Evolutionary conservation across 352 stramenopile genomes (phyloP).

Genomic region (Pythium myriotylum): DNA sequence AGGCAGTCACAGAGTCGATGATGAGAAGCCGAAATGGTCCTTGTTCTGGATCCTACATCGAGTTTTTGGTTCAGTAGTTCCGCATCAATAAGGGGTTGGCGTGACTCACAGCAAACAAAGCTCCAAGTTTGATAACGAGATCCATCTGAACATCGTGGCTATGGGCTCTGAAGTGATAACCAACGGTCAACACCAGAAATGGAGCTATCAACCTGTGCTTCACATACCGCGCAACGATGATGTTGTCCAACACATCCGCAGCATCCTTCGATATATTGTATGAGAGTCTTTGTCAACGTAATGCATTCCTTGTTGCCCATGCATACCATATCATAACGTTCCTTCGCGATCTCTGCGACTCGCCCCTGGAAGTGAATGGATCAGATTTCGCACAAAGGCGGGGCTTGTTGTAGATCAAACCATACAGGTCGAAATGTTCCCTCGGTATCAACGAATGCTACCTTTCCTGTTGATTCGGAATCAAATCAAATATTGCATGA

Average conservation of each 20-base stretch:
- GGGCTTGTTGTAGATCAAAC: not conserved
- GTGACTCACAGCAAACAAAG: constrained; percentile 64
- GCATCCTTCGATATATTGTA: constrained; percentile 52
- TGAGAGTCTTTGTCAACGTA: too few relatives aligned
- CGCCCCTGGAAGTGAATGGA: constrained; percentile 48
- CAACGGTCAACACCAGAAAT: constrained; percentile 3
- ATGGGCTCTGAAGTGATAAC: constrained; percentile 57
- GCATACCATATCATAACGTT: constrained; percentile 73
- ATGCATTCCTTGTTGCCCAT: too few relatives aligned
- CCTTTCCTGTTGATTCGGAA: constrained; percentile 59
- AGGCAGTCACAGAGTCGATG: constrained; percentile 82
- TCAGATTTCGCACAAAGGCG: not conserved
- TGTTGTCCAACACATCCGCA: constrained; percentile 93
- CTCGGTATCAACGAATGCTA: constrained; percentile 91
- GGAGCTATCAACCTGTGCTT: not conserved
- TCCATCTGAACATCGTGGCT: constrained; percentile 90
- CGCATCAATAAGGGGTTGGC: not conserved
- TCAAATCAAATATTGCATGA: constrained; percentile 16
- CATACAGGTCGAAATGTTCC: constrained; percentile 89
- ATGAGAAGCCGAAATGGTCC: constrained; percentile 68
- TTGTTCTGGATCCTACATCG: constrained; percentile 41
- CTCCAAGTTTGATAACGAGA: constrained; percentile 74
- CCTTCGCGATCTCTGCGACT: constrained; percentile 82
- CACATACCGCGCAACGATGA: constrained; percentile 85
- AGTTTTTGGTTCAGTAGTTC: not conserved